Base-by-base conservation (phyloP, 2,329 filamentous ascomycete genomes). In the Microthyrium microscopicum region DNA sequence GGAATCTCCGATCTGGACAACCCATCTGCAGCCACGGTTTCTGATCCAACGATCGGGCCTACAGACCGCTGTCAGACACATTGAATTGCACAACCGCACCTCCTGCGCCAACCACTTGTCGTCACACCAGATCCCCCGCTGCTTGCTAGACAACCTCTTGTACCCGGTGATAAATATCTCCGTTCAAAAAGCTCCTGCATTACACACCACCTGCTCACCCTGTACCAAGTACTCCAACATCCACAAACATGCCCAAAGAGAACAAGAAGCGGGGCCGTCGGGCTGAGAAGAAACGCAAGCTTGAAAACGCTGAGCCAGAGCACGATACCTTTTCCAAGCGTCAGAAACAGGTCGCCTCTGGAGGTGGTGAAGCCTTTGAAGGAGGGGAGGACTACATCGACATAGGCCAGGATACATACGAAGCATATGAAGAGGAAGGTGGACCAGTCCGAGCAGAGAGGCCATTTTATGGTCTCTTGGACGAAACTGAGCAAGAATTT, bases 401-500 rank as follows among this genome's bases (percentile, higher is more conserved):
- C 30, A 29, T 17, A 5, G 27, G n/a, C 15, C 15, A 11, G 12
- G 35, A 37, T 19, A 18, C 7, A 8, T 20, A 32, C 8, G 29
- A 38, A 11, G 44, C 40, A 17, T 46, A 50, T 26, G 35, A 39
- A 37, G 20, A 27, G 36, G n/a, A 32, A 41, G 13, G 32, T 43
- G 12, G 37, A 37, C 34, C 37, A 34, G 8, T 47, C 22, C 50
- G 46, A 3, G 56, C 55, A 7, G 79, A 82, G 39, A 70, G 64
- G 44, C 74, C 81, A 36, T 98, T 93, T 61, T 95, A 91, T 47
- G 89, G 89, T 42, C 76, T 94, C 64, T 74, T 98, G 18, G 79
- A 83, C 46, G 77, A 91, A 35, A 73, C 91, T 43, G 89, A 98
- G 61, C 83, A 93, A 51, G 85, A 94, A 54, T 94, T 94, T 55